Conservation (phyloP, 768 basidiomycete genomes). For the Postia placenta region DNA sequence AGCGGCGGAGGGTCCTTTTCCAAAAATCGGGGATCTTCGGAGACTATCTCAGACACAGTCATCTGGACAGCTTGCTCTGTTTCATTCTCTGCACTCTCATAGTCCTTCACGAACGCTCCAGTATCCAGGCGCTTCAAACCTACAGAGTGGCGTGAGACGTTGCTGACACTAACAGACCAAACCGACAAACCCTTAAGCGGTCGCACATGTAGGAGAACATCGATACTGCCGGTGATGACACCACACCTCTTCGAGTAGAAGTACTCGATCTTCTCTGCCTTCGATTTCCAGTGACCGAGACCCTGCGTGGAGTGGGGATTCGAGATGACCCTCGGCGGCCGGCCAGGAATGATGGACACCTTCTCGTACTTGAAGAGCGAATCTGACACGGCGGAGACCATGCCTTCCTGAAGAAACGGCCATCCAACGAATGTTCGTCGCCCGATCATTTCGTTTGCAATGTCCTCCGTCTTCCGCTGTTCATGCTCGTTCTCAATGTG, state of each 20-base stretch:
- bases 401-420: conserved; percentile 94
- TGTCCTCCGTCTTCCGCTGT: conserved; percentile 55
- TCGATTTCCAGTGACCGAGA: conserved; percentile 70
- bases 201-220: conserved; percentile 80
- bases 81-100: conserved; percentile 78
- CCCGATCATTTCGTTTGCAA: conserved; percentile 73
- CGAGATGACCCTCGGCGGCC: conserved; percentile 48
- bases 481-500: conserved; percentile 76
- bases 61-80: conserved; percentile 85
- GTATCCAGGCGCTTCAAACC: conserved; percentile 86
- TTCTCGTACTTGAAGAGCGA: conserved; percentile 82
- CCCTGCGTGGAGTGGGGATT: conserved; percentile 71
- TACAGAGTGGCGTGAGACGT: conserved; percentile 21
- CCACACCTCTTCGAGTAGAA: conserved; percentile 86
- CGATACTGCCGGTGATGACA: conserved; percentile 76
- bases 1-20: conserved; percentile 81
- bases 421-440: conserved; percentile 77
- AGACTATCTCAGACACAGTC: conserved; percentile 69
- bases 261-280: conserved; percentile 76
- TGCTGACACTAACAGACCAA: neutral
- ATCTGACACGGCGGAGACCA: conserved; percentile 84
- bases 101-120: conserved; percentile 93
- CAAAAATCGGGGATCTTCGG: conserved; percentile 83
- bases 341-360: conserved; percentile 45
- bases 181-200: conserved; percentile 73